phyloP scores from a whole-genome alignment of 495 filamentous ascomycete species.

The Neurospora tetraspora region DNA sequence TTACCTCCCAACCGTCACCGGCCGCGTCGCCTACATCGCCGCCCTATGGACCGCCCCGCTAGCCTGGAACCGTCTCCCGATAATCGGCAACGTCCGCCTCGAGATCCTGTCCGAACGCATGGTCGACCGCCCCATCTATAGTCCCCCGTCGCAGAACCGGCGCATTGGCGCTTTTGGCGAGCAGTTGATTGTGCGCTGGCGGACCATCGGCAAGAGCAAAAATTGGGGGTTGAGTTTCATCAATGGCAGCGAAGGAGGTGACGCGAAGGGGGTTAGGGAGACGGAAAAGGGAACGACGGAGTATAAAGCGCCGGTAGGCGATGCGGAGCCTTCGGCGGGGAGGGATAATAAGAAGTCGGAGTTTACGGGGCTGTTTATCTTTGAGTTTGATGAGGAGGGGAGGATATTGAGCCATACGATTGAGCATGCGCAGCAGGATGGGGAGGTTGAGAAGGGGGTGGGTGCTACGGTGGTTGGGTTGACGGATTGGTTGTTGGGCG shows the following conservation, averaged over 20 bases:
- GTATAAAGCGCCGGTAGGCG: not conserved
- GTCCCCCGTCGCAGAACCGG: slow-evolving; percentile 15
- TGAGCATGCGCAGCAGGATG: slow-evolving; percentile 76
- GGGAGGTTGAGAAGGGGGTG: slow-evolving; percentile 51
- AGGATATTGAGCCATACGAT: slow-evolving; percentile 80
- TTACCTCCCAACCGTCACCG: slow-evolving; percentile 83
- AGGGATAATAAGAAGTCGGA: slow-evolving; percentile 34
- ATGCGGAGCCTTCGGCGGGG: slow-evolving; percentile 7
- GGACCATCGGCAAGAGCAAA: slow-evolving; percentile 37
- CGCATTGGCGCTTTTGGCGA: slow-evolving; percentile 47
- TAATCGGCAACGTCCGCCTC: slow-evolving; percentile 80
- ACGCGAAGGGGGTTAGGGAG: not conserved
- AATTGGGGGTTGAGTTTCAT: slow-evolving; percentile 12
- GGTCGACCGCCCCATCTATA: slow-evolving; percentile 37
- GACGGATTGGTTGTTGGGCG: slow-evolving; percentile 81
- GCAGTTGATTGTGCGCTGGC: slow-evolving; percentile 81
- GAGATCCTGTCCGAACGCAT: slow-evolving; percentile 83
- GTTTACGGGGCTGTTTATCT: slow-evolving; percentile 81
- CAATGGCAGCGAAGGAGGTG: not conserved
- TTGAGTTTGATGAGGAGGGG: slow-evolving; percentile 89
- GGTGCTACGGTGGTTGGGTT: slow-evolving; percentile 68
- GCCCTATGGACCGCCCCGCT: slow-evolving; percentile 92
- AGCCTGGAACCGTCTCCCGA: slow-evolving; percentile 85
- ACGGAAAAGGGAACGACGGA: not conserved
- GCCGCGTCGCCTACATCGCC: slow-evolving; percentile 80